Percentiles rank a stretch among this genome's conserved stretches.
Conservation (phyloP, 345 rosid genomes). For the Syzygium jambos region DNA sequence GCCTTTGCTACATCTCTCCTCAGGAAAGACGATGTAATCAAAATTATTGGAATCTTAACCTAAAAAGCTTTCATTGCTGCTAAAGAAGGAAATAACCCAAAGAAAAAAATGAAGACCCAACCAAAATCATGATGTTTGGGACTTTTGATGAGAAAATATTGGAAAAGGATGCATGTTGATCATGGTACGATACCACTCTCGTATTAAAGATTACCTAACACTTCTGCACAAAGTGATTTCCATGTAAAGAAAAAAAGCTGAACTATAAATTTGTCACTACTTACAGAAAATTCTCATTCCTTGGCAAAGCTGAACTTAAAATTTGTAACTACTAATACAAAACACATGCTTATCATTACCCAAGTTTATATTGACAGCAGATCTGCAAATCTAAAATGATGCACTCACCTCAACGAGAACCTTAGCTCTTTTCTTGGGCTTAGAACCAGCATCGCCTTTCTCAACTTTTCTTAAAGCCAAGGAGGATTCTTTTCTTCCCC, state of each 20-base stretch:
- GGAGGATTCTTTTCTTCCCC: constrained; percentile 21
- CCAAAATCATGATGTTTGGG: neutral
- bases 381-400: neutral
- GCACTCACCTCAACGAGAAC: constrained; percentile 65
- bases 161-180: neutral
- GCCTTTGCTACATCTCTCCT: neutral
- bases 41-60: neutral
- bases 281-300: neutral
- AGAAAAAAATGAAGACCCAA: neutral
- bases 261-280: neutral
- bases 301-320: neutral
- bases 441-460: constrained; percentile 28
- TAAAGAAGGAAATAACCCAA: neutral
- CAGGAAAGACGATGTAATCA: neutral
- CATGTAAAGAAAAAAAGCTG: neutral
- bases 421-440: constrained; percentile 60
- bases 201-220: neutral
- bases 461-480: constrained; percentile 26
- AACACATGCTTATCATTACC: neutral
- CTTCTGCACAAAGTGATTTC: neutral
- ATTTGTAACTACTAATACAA: neutral
- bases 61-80: neutral
- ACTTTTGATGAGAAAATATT: neutral
- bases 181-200: neutral
- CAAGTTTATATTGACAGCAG: neutral